Conservation (phyloP, 1,284 basidiomycete genomes). For the Pyrrhoderma noxium region DNA sequence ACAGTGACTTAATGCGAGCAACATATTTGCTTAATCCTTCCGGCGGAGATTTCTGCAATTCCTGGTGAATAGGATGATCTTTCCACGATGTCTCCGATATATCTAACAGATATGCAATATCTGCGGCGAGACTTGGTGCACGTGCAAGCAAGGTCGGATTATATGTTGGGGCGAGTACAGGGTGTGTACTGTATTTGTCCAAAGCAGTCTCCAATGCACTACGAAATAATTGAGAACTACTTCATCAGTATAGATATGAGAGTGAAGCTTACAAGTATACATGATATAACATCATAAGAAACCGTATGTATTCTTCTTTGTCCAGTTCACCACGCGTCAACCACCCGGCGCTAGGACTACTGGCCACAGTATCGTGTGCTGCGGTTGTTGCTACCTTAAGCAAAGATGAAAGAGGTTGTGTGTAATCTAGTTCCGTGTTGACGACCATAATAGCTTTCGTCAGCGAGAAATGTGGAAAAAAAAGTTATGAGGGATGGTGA, state of each 20-base stretch:
- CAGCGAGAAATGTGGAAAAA: background rate
- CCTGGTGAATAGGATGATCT: slow-evolving; percentile 44
- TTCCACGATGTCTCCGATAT: slow-evolving; percentile 47
- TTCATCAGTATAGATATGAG: background rate
- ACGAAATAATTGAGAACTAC: slow-evolving; percentile 4
- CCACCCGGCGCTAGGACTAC: slow-evolving; percentile 51
- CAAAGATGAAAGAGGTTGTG: slow-evolving; percentile 30
- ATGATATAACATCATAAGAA: slow-evolving; percentile 72
- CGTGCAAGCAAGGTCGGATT: slow-evolving; percentile 65
- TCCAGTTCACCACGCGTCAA: slow-evolving; percentile 55
- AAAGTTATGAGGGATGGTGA: background rate
- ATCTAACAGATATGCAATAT: slow-evolving; percentile 62
- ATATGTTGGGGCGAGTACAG: slow-evolving; percentile 60
- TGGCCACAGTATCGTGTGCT: slow-evolving; percentile 57
- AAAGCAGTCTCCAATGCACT: slow-evolving; percentile 62
- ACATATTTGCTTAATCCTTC: slow-evolving; percentile 47
- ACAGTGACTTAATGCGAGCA: slow-evolving; percentile 39
- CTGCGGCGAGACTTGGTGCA: slow-evolving; percentile 48
- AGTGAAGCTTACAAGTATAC: slow-evolving; percentile 60
- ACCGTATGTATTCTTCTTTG: slow-evolving; percentile 61
- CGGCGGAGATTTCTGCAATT: slow-evolving; percentile 41
- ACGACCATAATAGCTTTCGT: slow-evolving; percentile 8
- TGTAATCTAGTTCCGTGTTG: slow-evolving; percentile 11
- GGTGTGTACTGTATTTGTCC: slow-evolving; percentile 54
- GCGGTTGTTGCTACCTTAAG: slow-evolving; percentile 51